These are phyloP conservation scores for Suillus plorans DNA, from an alignment of 768 basidiomycete genomes.

Conservation along the genomic window DNA sequence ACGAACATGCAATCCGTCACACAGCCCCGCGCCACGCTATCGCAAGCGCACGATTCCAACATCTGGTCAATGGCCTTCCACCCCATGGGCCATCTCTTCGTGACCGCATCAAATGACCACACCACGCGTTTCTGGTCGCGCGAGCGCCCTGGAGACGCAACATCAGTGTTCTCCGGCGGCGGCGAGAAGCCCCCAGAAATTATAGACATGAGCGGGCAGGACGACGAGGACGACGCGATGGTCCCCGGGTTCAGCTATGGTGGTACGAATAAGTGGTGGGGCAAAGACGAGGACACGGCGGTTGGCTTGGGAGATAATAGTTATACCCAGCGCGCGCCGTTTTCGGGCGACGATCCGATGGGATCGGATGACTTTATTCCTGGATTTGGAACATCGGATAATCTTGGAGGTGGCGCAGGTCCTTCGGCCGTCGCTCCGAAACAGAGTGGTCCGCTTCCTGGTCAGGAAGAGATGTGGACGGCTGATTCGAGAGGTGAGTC, in stretches of 20 bases:
- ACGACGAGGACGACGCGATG: slow-evolving; percentile 73
- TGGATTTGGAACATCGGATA: slow-evolving; percentile 50
- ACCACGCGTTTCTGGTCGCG: slow-evolving; percentile 99
- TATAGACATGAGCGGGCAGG: slow-evolving; percentile 53
- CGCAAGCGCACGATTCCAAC: slow-evolving; percentile 97
- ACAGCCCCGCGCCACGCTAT: slow-evolving; percentile 77
- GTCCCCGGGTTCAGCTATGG: slow-evolving; percentile 72
- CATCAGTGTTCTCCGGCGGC: slow-evolving; percentile 75
- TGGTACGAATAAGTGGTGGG: slow-evolving; percentile 40
- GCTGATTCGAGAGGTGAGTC: slow-evolving; percentile 35
- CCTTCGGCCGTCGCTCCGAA: slow-evolving; percentile 31
- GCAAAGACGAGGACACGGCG: slow-evolving; percentile 43
- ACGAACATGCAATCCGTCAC: slow-evolving; percentile 38
- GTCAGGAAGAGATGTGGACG: slow-evolving; percentile 54
- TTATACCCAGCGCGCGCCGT: slow-evolving; percentile 23
- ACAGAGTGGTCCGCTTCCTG: slow-evolving; percentile 38
- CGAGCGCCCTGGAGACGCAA: slow-evolving; percentile 81
- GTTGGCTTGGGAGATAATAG: slow-evolving; percentile 11
- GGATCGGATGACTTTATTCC: slow-evolving; percentile 63
- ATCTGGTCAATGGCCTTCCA: slow-evolving; percentile 97
- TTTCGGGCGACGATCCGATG: slow-evolving; percentile 27
- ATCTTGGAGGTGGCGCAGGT: slow-evolving; percentile 22
- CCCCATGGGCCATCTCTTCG: slow-evolving; percentile 93
- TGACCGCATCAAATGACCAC: slow-evolving; percentile 94
- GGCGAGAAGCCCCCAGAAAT: slow-evolving; percentile 84